Evolutionary conservation across 805 yeast genomes (phyloP).

Genomic region (Ogataea chonburiensis): DNA sequence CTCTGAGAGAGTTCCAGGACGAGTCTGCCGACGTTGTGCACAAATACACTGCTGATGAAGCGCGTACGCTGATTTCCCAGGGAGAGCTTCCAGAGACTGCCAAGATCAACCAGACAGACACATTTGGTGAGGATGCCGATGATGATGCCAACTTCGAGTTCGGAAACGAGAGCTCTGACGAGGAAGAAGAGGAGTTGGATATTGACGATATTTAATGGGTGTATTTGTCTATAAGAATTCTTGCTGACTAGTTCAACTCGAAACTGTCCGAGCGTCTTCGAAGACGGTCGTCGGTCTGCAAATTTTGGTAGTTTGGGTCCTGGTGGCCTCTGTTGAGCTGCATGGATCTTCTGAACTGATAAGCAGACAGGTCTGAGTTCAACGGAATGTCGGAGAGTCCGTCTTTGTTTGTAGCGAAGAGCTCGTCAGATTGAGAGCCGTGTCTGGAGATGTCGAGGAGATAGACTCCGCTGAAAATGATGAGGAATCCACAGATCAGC

Average conservation of each 20-base stretch:
- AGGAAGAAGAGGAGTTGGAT: constrained; percentile 76
- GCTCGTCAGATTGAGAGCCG: constrained; percentile 46
- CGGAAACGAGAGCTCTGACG: constrained; percentile 86
- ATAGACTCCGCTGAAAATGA: constrained; percentile 85
- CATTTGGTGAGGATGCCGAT: constrained; percentile 93
- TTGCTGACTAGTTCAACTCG: constrained; percentile 41
- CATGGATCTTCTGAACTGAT: constrained; percentile 74
- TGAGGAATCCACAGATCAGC: constrained; percentile 77
- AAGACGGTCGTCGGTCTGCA: constrained; percentile 40
- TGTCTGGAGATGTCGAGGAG: constrained; percentile 75
- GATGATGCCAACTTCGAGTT: constrained; percentile 98
- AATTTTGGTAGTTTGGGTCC: constrained; percentile 25
- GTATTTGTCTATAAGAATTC: constrained; percentile 8
- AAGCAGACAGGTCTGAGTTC: constrained; percentile 77
- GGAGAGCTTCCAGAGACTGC: constrained; percentile 98
- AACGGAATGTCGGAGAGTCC: constrained; percentile 65
- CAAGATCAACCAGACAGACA: constrained; percentile 95
- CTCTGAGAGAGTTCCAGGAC: constrained; percentile 97
- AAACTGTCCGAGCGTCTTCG: constrained; percentile 63
- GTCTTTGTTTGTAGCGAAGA: constrained; percentile 46
- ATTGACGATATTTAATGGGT: constrained; percentile 82
- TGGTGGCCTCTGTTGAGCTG: constrained; percentile 49
- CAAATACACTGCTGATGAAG: constrained; percentile 96
- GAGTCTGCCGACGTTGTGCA: constrained; percentile 97
- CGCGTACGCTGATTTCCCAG: constrained; percentile 89